Evolutionary conservation across 2,329 filamentous ascomycete genomes (phyloP), one percentile per base, ranked within the genome.

Genomic region (Cladosporium phlei): DNA sequence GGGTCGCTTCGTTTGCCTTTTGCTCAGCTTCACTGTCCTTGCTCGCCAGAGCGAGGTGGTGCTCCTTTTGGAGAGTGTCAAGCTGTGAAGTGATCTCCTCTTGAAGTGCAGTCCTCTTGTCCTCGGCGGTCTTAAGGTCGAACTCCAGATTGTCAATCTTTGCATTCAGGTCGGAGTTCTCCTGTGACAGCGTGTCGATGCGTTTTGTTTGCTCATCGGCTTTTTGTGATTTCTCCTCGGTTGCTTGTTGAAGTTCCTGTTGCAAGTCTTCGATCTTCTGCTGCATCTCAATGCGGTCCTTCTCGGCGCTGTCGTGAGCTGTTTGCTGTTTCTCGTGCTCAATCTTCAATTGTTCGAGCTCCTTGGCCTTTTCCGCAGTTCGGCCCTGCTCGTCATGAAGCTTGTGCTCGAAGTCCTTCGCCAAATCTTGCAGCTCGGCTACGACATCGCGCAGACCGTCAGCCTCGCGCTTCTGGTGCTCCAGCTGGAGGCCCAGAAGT

Each of bases 201-300:
- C 47, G 42, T 27, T 49, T 38, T 10, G 35, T 30, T 20, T 52
- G 48, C 33, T 53, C 37, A 16, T 56, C 46, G n/a, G 47, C 35
- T 17, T 48, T 38, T 10, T 52, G 51, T 8, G 32, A 35, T 25
- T 50, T 48, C 17, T 39, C 30, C 28, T 53, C 34, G 12, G 50
- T 49, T 22, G 50, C 51, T n/a, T 52, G 30, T 16, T 58, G 40
- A n/a, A 54, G 44, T 6, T 49, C 25, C 34, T 46, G 10, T n/a
- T 45, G 30, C 38, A 53, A 20, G 3, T 47, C 35, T 8, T 45
- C 51, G 25, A 42, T 38, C 34, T 51, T 43, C 30, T 48, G 24
- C 46, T 48, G 46, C 30, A 42, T 21, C 6, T 29, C 38, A 19
- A 4, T n/a, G 16, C 37, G 25, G 6, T 39, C 37, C 4, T 46